Evolutionary conservation across 495 filamentous ascomycete genomes (phyloP), one percentile per base, ranked within the genome.

Genomic region (Cairneyella variabilis): DNA sequence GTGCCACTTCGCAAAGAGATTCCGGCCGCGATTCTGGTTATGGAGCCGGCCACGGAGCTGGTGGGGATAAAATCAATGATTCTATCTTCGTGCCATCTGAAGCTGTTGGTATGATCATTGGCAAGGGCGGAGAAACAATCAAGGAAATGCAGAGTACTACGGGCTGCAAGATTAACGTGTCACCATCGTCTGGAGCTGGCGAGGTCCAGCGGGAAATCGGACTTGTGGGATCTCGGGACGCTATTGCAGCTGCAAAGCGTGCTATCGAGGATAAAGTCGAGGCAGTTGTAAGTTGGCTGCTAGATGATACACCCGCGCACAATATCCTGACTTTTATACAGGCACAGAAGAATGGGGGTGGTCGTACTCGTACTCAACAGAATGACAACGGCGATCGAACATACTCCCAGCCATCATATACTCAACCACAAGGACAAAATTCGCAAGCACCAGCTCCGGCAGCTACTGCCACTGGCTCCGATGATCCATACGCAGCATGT

Each of bases 191-290:
- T 2, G 85, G 84, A 18, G 78, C 83, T 26, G 74, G 72, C 53
- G 89, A 92, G 58, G 71, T 79, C 39, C 82, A 90, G 58, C 83
- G 89, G 42, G 86, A 91, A 64, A 91, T 93, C 58, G 88, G 85
- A 22, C 72, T 93, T 8, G 82, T 90, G 11, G 89, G 89, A 37
- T 79, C 78, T 22, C 72, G 77, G n/a, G 80, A 86, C 25, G 76
- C 85, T 11, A 92, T 93, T 60, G 77, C 74, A 27, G 74, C 76
- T 39, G 89, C 89, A 9, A 90, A 90, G 66, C 73, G 69, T 34
- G 85, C 86, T 12, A 93, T 93, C 42, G 84, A 85, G 65, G 89
- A 91, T 46, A 93, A 93, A 70, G 89, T 92, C n/a, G 85, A 91
- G 48, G 82, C 84, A 51, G 89, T 88, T 54, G 87, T 89, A 79